Evolutionary conservation across 2,329 filamentous ascomycete species (phyloP), one percentile per base, ranked within the genome.

Genomic region (Ceratocystiopsis sp.): DNA sequence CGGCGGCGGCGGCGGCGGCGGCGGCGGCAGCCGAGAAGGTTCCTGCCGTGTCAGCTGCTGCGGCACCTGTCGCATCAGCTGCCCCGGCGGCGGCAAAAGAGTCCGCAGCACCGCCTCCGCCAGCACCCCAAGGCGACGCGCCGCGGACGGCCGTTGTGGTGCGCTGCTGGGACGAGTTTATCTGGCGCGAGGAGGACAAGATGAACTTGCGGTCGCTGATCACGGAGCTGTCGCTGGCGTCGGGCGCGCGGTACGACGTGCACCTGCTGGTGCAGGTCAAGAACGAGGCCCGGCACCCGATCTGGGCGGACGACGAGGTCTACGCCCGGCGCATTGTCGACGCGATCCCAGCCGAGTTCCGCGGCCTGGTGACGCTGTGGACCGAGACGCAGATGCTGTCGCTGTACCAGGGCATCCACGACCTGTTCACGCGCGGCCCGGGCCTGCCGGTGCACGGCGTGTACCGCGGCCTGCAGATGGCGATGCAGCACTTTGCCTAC

Each of bases 381-480:
- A 91, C 84, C 0, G 86, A 93, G 59, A 80, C 81, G 19, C 86
- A 95, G 60, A 95, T 96, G 86, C 69, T 80, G 42, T 74, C 86
- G 45, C 71, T 93, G 52, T 98, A 96, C 60, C 82, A 91, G 42
- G 84, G 82, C 40, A 78, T 94, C 21, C 79, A 84, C 54, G 84
- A 93, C 49, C 75, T 82, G 38, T 86, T 78, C 59, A 63, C 65
- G 37, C 67, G 71, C 15, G 75, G 74, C 1, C 71, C 71, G 1
- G 69, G 81, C 41, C 69, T 93, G 44, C 82, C 84, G 1, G 77
- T 94, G 1, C 87, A 96, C 57, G 87, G 87, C 16, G 85, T 93
- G 10, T 96, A 96, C 62, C 81, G 91, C 42, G 87, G 84, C 43
- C 75, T 91, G 11, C 85, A 86, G 53, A 93, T 96, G 84, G 85